phyloP scores from a whole-genome alignment of 2,329 filamentous ascomycete genomes.

The Thelonectria blattea region DNA sequence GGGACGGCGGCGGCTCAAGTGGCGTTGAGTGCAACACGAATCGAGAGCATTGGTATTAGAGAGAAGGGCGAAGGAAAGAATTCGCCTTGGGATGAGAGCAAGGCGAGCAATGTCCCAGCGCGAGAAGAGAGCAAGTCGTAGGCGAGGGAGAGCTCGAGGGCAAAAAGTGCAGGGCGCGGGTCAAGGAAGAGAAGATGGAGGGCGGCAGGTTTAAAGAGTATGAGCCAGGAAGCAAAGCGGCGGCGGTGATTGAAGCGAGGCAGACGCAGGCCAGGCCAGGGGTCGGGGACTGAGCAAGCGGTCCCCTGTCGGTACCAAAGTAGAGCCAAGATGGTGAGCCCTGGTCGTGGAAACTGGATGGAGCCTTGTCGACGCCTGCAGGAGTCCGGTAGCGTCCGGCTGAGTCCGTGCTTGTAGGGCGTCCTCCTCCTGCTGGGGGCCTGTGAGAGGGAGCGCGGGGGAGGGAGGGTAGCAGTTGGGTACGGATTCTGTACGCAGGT shows the following conservation, averaged over 20 bases:
- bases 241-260: constrained; percentile 36
- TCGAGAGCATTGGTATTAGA: constrained; percentile 13
- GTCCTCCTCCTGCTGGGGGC: constrained; percentile 28
- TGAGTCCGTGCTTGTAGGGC: constrained; percentile 26
- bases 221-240: constrained; percentile 29
- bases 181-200: constrained; percentile 36
- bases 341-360: constrained; percentile 19
- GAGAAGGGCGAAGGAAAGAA: constrained; percentile 27
- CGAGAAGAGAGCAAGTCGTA: constrained; percentile 29
- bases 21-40: background rate
- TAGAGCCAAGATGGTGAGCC: constrained; percentile 11
- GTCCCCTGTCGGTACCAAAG: constrained; percentile 20
- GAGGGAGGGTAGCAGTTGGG: constrained; percentile 18
- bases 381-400: constrained; percentile 20
- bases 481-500: no score
- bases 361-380: constrained; percentile 18
- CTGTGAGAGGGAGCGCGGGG: constrained; percentile 22
- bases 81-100: constrained; percentile 23
- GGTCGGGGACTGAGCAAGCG: constrained; percentile 28
- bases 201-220: constrained; percentile 43
- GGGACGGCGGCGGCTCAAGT: constrained; percentile 1
- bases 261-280: constrained; percentile 36
- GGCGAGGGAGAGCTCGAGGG: constrained; percentile 23
- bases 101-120: constrained; percentile 30
- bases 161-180: constrained; percentile 21